phyloP scores from a whole-genome alignment of 2,329 filamentous ascomycete genomes.

The Pseudohalonectria lignicola region DNA sequence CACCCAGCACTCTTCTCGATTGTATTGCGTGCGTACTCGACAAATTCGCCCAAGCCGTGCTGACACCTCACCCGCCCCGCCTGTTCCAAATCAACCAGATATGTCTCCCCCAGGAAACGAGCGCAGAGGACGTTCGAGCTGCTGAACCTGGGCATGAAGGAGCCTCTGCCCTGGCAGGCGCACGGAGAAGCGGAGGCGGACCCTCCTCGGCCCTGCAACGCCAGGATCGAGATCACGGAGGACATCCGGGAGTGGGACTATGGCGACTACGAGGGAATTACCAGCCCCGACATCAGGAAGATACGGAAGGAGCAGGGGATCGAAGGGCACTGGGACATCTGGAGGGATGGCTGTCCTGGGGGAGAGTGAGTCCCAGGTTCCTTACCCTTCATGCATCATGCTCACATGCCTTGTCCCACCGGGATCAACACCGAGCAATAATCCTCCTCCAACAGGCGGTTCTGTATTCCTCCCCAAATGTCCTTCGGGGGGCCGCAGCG shows the following conservation, averaged over 20 bases:
- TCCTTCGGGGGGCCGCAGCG: too few species aligned
- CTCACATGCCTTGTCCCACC: not conserved
- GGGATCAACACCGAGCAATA: too few species aligned
- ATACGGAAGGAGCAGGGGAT: slow-evolving; percentile 45
- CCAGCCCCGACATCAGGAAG: slow-evolving; percentile 55
- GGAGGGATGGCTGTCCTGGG: slow-evolving; percentile 76
- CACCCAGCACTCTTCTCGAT: too few species aligned
- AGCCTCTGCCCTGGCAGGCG: slow-evolving; percentile 58
- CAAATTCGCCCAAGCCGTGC: too few species aligned
- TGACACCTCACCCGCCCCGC: slow-evolving; percentile 3
- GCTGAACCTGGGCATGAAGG: slow-evolving; percentile 60
- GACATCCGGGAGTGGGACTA: slow-evolving; percentile 82
- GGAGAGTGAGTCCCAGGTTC: slow-evolving; percentile 57
- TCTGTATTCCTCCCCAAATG: not conserved
- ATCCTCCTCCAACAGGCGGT: not conserved
- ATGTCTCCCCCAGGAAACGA: slow-evolving; percentile 76
- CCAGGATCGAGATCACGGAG: slow-evolving; percentile 55
- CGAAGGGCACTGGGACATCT: slow-evolving; percentile 65
- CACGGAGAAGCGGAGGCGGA: slow-evolving; percentile 25
- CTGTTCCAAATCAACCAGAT: slow-evolving; percentile 30
- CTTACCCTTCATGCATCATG: not conserved
- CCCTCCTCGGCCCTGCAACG: slow-evolving; percentile 36
- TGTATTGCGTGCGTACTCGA: too few species aligned
- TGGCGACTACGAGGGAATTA: slow-evolving; percentile 76
- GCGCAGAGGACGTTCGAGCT: slow-evolving; percentile 88